A percentile compares a stretch with the other conserved stretches of the same genome.
phyloP scores from a whole-genome alignment of 331 rosid species.

The Pyrus hybrid region DNA sequence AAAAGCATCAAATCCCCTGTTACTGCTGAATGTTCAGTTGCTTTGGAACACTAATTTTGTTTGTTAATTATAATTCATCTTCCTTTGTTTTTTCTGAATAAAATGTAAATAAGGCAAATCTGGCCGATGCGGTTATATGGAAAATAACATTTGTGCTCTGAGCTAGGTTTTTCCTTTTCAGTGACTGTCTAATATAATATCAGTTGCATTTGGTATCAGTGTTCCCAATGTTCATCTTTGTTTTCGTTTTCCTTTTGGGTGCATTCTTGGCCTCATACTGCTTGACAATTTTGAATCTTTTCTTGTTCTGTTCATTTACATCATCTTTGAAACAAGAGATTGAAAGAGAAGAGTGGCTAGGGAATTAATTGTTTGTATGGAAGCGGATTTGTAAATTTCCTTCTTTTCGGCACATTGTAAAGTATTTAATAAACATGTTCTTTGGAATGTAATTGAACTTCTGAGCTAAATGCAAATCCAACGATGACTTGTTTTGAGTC shows the following conservation, averaged over 20 bases:
- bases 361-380: neutral
- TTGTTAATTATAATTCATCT: conserved; percentile 32
- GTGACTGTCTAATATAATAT: neutral
- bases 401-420: neutral
- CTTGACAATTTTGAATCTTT: neutral
- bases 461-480: neutral
- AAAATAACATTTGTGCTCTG: conserved; percentile 5
- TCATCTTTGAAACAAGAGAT: neutral
- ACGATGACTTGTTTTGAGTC: neutral
- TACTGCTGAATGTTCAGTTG: conserved; percentile 28
- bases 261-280: neutral
- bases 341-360: neutral
- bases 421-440: neutral
- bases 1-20: conserved; percentile 7
- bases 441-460: neutral
- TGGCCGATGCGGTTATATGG: conserved; percentile 3
- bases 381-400: neutral
- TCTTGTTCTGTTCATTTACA: neutral
- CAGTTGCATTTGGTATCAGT: conserved; percentile 1
- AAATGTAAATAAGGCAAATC: conserved; percentile 23
- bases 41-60: conserved; percentile 23
- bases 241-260: neutral
- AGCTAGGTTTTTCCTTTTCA: conserved; percentile 4
- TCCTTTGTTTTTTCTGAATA: conserved; percentile 35
- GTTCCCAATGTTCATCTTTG: neutral